phyloP scores from a whole-genome alignment of 495 filamentous ascomycete genomes.

The Trypethelium eluteriae region DNA sequence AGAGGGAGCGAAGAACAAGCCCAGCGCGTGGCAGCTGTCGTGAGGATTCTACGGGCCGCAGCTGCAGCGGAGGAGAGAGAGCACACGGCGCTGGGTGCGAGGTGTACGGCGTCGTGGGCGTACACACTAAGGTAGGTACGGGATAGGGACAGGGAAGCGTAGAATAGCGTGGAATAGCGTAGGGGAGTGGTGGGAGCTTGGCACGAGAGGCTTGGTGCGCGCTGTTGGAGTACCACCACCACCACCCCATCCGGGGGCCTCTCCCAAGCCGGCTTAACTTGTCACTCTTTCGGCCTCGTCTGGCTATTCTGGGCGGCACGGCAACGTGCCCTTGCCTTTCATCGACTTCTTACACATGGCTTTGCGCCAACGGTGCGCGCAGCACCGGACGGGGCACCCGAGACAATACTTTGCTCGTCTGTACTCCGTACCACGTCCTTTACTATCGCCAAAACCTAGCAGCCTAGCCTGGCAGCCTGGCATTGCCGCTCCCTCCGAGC shows the following conservation, averaged over 20 bases:
- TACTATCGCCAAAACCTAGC: too few relatives aligned
- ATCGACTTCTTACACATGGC: not conserved
- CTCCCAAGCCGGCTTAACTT: not conserved
- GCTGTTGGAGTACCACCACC: not conserved
- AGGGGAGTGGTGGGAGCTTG: too few relatives aligned
- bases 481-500: too few relatives aligned
- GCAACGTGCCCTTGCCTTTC: not conserved
- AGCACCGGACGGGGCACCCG: not conserved
- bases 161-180: too few relatives aligned
- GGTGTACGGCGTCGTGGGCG: not conserved
- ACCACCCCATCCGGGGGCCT: not conserved
- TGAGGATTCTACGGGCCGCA: conserved; percentile 9
- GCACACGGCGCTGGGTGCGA: not conserved
- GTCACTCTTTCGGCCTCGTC: not conserved
- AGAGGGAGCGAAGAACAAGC: not conserved
- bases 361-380: not conserved
- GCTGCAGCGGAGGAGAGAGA: not conserved
- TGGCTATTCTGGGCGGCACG: not conserved
- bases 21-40: not conserved
- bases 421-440: too few relatives aligned
- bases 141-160: too few relatives aligned
- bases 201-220: too few relatives aligned
- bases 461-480: too few relatives aligned
- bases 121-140: too few relatives aligned
- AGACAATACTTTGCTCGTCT: too few relatives aligned